phyloP scores from a whole-genome alignment of 164 flowering plant species.

The Santalum album region DNA sequence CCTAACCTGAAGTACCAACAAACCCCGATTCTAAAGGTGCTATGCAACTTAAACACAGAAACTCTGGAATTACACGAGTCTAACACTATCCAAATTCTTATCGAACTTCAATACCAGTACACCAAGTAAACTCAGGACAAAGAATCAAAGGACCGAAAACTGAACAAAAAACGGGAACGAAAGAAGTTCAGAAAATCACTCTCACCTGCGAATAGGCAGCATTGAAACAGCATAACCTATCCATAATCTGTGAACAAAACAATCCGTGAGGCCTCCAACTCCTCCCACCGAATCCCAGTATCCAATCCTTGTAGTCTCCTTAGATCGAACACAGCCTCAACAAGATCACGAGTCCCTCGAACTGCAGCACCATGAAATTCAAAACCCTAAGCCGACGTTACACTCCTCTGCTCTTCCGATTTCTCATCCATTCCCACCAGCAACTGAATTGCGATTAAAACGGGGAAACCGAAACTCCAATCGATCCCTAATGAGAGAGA shows the following conservation, averaged over 20 bases:
- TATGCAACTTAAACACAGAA: too few relatives aligned
- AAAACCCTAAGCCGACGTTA: neutral
- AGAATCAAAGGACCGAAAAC: too few relatives aligned
- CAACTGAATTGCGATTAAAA: too few relatives aligned
- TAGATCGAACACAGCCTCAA: neutral
- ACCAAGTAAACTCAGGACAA: too few relatives aligned
- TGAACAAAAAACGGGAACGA: neutral
- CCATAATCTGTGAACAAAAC: slow-evolving; percentile 17
- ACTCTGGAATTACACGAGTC: too few relatives aligned
- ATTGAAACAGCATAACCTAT: slow-evolving; percentile 19
- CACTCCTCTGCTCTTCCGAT: neutral
- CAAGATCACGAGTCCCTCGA: neutral
- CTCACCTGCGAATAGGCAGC: slow-evolving; percentile 14
- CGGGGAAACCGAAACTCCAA: too few relatives aligned
- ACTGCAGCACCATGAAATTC: slow-evolving; percentile 10
- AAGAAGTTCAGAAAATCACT: neutral
- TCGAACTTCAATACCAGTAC: too few relatives aligned
- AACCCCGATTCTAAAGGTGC: too few relatives aligned
- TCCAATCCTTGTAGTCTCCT: neutral
- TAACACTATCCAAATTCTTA: too few relatives aligned
- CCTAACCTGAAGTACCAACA: too few relatives aligned
- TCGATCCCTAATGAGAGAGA: too few relatives aligned
- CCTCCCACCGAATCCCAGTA: slow-evolving; percentile 7
- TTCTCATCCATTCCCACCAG: too few relatives aligned
- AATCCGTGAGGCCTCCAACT: slow-evolving; percentile 1